Evolutionary conservation across 1,139 yeast species (phyloP).

Genomic region (Protomyces pachydermus): DNA sequence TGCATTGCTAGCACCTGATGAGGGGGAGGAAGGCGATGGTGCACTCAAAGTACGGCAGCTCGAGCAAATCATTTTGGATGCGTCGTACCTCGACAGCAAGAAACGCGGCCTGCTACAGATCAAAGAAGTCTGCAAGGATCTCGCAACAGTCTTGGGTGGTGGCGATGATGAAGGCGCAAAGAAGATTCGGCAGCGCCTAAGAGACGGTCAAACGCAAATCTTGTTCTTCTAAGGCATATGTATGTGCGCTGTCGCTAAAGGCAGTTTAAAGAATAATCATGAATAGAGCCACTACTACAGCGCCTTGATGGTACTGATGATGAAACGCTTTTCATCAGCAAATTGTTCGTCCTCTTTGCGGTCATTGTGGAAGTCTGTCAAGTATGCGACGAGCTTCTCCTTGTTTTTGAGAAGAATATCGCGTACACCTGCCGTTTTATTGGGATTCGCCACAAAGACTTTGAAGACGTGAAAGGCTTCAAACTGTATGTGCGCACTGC

Average conservation of each 20-base stretch:
- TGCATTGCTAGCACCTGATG: neutral
- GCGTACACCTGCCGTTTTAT: conserved; percentile 68
- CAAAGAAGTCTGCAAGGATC: conserved; percentile 14
- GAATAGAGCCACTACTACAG: neutral
- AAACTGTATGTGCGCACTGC: conserved; percentile 77
- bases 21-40: neutral
- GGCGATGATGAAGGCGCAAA: neutral
- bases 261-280: neutral
- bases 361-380: conserved; percentile 59
- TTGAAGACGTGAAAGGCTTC: conserved; percentile 94
- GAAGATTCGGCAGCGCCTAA: neutral
- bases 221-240: neutral
- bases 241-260: neutral
- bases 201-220: neutral
- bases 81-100: conserved; percentile 13
- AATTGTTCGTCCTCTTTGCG: conserved; percentile 61
- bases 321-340: conserved; percentile 74
- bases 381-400: conserved; percentile 64
- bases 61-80: conserved; percentile 15
- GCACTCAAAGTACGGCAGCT: conserved; percentile 11
- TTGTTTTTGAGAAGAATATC: conserved; percentile 82
- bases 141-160: neutral
- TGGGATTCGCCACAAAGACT: conserved; percentile 85
- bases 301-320: conserved; percentile 65
- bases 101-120: conserved; percentile 6